A percentile compares a stretch with the other conserved stretches of the same genome.
Evolutionary conservation across 257 asterid species (phyloP).

Genomic region (Echium plantagineum): DNA sequence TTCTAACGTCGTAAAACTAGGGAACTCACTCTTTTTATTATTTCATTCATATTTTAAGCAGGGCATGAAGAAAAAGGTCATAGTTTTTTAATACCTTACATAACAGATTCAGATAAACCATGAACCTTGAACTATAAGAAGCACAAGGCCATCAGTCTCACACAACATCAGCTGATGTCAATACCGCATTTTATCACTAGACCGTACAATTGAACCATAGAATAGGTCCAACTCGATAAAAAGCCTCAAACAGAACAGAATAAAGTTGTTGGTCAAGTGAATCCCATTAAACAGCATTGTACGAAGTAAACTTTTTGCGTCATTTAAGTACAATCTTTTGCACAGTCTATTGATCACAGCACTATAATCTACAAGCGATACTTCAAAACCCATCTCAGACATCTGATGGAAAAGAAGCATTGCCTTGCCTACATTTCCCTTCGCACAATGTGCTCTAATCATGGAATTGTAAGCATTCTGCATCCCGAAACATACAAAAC

Average conservation of each 20-base stretch:
- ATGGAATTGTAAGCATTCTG: slow-evolving; percentile 57
- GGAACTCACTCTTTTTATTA: too few relatives aligned
- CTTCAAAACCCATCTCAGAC: slow-evolving; percentile 47
- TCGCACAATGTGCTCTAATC: slow-evolving; percentile 66
- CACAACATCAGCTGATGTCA: slow-evolving; percentile 25
- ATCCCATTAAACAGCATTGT: slow-evolving; percentile 41
- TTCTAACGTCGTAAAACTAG: too few relatives aligned
- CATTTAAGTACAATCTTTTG: slow-evolving; percentile 40
- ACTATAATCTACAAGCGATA: slow-evolving; percentile 60
- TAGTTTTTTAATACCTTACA: slow-evolving; percentile 2
- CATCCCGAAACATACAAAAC: too few relatives aligned
- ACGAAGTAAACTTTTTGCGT: slow-evolving; percentile 38
- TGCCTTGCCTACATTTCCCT: slow-evolving; percentile 53
- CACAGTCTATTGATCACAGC: slow-evolving; percentile 77
- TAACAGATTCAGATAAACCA: background rate
- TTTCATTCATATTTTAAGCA: too few relatives aligned
- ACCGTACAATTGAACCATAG: slow-evolving; percentile 27
- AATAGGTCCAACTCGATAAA: slow-evolving; percentile 20
- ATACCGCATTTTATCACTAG: slow-evolving; percentile 51
- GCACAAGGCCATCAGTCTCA: background rate
- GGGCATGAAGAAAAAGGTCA: too few relatives aligned
- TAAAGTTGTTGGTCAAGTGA: slow-evolving; percentile 37
- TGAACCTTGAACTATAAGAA: background rate
- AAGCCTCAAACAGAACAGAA: slow-evolving; percentile 29
- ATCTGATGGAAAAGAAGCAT: slow-evolving; percentile 43